Evolutionary conservation across 306 rosid genomes (phyloP).

Genomic region (Sicyos baderoa): DNA sequence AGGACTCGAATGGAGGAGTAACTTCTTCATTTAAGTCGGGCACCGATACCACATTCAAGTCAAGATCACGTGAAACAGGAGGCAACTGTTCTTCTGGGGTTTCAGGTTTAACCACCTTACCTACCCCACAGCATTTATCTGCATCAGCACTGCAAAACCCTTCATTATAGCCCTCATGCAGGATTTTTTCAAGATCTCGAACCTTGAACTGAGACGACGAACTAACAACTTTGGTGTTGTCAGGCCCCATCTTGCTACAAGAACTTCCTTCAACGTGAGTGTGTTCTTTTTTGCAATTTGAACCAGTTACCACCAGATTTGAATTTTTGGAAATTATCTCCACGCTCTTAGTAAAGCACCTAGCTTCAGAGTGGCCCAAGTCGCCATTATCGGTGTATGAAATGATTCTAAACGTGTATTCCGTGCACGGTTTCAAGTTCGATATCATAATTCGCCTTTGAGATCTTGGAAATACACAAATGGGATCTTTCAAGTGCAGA

Average conservation of each 20-base stretch:
- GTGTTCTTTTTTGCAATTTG: constrained; percentile 40
- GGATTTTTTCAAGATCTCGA: constrained; percentile 78
- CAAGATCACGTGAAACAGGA: constrained; percentile 60
- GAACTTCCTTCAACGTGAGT: constrained; percentile 36
- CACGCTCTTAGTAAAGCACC: constrained; percentile 88
- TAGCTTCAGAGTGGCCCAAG: constrained; percentile 94
- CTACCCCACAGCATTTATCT: constrained; percentile 62
- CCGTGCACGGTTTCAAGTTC: constrained; percentile 81
- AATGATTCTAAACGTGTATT: constrained; percentile 73
- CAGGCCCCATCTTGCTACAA: constrained; percentile 45
- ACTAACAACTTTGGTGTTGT: constrained; percentile 35
- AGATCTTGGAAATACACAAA: constrained; percentile 67
- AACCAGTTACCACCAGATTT: constrained; percentile 23
- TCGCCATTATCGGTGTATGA: constrained; percentile 67
- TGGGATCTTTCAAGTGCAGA: constrained; percentile 57
- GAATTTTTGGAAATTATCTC: constrained; percentile 62
- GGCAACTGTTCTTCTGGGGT: constrained; percentile 49
- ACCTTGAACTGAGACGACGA: constrained; percentile 69
- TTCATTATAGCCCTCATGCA: constrained; percentile 59
- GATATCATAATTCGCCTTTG: constrained; percentile 88
- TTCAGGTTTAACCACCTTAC: constrained; percentile 47
- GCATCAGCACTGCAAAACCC: constrained; percentile 62
- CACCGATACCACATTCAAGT: constrained; percentile 76
- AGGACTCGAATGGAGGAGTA: constrained; percentile 89
- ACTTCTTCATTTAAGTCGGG: constrained; percentile 96